Base-by-base conservation (phyloP, 257 asterid species). In the Penstemon eatonii region DNA sequence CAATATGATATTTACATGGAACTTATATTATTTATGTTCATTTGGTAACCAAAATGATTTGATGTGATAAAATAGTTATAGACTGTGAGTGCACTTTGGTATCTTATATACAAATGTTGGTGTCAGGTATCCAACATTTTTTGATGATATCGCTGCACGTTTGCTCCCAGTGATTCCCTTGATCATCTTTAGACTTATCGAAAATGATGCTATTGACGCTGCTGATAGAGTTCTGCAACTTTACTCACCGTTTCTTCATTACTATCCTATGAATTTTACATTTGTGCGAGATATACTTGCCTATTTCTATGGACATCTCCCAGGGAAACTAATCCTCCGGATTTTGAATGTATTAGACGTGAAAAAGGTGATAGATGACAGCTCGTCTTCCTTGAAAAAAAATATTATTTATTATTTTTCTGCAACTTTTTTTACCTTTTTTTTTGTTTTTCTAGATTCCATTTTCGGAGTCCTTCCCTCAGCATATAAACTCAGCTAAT, bases 281-380 rank as follows among this genome's bases (percentile, higher is more conserved):
- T 93, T 93, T 78, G 99, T 91, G 80, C 99, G 97, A 4, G 99
- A 93, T 73, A 89, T 93, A 80, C 97, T 93, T 62, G 91, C 96
- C 58, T 93, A 93, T 84, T 93, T 93, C 82, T 93, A 93, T 54
- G 95, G 97, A 63, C 96, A 93, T 87, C 97, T 93, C 71, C 95
- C 95, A 38, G 96, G 85, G 76, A 90, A 93, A 79, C 87, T 93
- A 63, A 86, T 89, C 72, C 87, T 88, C 50, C 92, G 95, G 56
- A 85, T 93, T 76, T 66, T 93, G 80, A 86, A 79, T 61, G 90
- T 88, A 58, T 74, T 93, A 64, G 96, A 87, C 52, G 86, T 89
- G 78, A 89, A 89, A 84, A 90, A 89, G 99, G 99, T 87, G 80
- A 67, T 25, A 25, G 33, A 25, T 50, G 74, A 47, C 67, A 53